These are phyloP conservation scores for Handroanthus guayacan DNA, from an alignment of 257 asterid genomes.

Conservation along the genomic window DNA sequence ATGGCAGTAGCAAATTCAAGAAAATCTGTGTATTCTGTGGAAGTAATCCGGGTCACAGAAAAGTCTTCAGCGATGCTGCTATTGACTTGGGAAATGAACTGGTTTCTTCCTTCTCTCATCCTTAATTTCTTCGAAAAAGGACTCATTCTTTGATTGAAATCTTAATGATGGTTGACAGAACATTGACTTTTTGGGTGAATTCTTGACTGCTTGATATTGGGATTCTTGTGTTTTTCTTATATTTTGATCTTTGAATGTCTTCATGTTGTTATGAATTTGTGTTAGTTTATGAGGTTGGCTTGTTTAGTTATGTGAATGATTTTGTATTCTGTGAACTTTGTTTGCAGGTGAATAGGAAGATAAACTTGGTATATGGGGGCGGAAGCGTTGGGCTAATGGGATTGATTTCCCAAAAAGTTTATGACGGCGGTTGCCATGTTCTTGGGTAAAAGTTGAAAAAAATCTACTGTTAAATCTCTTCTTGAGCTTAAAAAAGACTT, in stretches of 20 bases:
- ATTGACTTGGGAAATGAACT: constrained; percentile 75
- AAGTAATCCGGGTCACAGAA: constrained; percentile 73
- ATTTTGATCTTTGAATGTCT: neutral
- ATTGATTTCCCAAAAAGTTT: constrained; percentile 66
- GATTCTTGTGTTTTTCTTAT: constrained; percentile 28
- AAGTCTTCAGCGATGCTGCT: constrained; percentile 85
- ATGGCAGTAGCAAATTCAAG: constrained; percentile 59
- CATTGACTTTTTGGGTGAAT: constrained; percentile 5
- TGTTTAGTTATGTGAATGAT: constrained; percentile 21
- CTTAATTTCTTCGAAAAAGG: neutral
- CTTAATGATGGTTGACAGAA: neutral
- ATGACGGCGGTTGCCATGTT: constrained; percentile 80
- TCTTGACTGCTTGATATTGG: constrained; percentile 11
- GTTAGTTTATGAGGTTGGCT: constrained; percentile 14
- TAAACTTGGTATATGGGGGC: constrained; percentile 81
- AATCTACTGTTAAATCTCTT: neutral
- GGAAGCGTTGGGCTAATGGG: constrained; percentile 89
- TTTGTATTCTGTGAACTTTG: constrained; percentile 23
- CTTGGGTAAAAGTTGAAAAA: constrained; percentile 55
- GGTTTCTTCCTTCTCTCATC: constrained; percentile 47
- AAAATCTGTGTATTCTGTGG: constrained; percentile 82
- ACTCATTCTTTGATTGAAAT: constrained; percentile 11
- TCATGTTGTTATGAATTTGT: neutral
- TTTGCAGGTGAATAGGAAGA: constrained; percentile 69
- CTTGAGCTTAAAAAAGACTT: neutral